A percentile compares a stretch with the other conserved stretches of the same genome.
Evolutionary conservation across 495 filamentous ascomycete genomes (phyloP).

Genomic region (Trichoderma orchidacearum): DNA sequence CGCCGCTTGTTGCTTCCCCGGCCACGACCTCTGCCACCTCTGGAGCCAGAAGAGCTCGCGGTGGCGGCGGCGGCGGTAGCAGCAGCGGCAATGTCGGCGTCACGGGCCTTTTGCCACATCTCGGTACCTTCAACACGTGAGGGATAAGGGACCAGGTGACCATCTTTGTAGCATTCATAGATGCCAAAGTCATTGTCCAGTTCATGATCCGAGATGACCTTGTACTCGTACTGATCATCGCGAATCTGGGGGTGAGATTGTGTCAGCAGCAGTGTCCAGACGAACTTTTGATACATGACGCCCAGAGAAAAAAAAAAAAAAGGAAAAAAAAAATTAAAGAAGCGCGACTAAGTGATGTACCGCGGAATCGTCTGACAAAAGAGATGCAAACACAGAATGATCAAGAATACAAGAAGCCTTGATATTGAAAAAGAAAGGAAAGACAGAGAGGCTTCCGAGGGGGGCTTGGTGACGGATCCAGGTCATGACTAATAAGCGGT

Average conservation of each 20-base stretch:
- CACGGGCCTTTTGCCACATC: not conserved
- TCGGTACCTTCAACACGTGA: conserved; percentile 10
- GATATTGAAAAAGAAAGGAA: not conserved
- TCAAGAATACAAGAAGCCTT: not conserved
- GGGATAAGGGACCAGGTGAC: conserved; percentile 21
- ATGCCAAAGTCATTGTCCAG: conserved; percentile 15
- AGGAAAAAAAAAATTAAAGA: no score
- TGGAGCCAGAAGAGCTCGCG: not conserved
- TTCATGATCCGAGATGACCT: conserved; percentile 11
- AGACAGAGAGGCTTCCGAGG: not conserved
- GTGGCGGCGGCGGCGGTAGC: not conserved
- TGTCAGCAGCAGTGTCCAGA: not conserved
- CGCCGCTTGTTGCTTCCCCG: conserved; percentile 22
- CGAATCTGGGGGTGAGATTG: conserved; percentile 7
- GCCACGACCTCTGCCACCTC: conserved; percentile 5
- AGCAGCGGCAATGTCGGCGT: conserved; percentile 5
- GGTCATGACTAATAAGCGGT: not conserved
- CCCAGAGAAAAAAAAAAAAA: no score
- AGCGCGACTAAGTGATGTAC: no score
- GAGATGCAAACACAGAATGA: no score
- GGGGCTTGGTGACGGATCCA: not conserved
- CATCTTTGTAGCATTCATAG: conserved; percentile 14
- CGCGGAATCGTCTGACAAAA: no score
- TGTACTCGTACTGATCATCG: conserved; percentile 15
- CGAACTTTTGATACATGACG: not conserved